Base-by-base conservation (phyloP, 495 filamentous ascomycete species). In the Paragyromitra xinjiangensis region DNA sequence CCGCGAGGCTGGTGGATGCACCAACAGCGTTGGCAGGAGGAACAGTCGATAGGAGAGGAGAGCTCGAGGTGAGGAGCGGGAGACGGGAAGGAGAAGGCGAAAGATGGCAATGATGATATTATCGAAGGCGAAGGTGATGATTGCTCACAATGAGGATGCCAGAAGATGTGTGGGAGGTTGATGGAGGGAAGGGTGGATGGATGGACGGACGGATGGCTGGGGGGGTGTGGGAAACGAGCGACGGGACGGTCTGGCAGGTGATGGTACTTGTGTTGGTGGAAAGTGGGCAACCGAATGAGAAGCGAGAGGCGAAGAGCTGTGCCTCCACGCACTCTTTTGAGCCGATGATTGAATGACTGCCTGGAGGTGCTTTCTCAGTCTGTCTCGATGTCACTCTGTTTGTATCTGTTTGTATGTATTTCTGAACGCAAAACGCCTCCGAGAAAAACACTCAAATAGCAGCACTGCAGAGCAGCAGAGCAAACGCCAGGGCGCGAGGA, bases 181-280 rank as follows among this genome's bases (percentile, higher is more conserved):
- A 69, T 78, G 65, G 64, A 53, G 50, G 45, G 62, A 69, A 59
- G 73, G 65, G 64, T 50, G 74, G 75, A 71, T 76, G 53, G 58
- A 61, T 61, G 26, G 29, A 34, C 29, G 29, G 29, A 34, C 4
- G 29, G 29, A 34, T 34, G 29, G 29, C 29, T 34, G 29, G 29
- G 50, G 67, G 55, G 73, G 61, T 51, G 69, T 69, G 72, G 68
- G 59, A 53, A 78, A 78, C 66, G 73, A 79, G 66, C 77, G 59
- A 65, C 73, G 73, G 76, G 67, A 78, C 64, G 76, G 65, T 65
- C 77, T 66, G 68, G 74, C 69, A 79, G 77, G 77, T 79, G 77
- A 79, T 62, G 74, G 74, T 79, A 37, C 66, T 70, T 62, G 68
- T 51, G 77, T 79, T 72, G 75, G 75, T 61, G 40, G 59, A 44